phyloP scores from a whole-genome alignment of 2,329 filamentous ascomycete species.

The Alternaria brassicicola region DNA sequence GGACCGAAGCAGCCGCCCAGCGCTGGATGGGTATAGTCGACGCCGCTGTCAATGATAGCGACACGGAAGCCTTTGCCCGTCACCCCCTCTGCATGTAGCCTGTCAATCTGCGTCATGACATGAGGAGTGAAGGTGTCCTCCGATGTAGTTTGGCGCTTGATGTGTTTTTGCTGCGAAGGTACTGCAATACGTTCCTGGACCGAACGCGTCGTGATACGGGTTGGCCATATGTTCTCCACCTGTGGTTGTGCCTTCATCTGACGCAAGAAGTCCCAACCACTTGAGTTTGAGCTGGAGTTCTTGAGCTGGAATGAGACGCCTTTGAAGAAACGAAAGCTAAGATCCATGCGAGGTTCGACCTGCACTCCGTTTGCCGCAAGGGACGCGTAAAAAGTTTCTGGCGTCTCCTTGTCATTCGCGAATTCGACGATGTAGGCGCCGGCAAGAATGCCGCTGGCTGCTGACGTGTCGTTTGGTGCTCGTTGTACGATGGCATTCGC shows the following conservation, averaged over 20 bases:
- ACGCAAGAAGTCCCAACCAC: neutral
- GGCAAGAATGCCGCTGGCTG: neutral
- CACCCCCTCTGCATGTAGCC: conserved; percentile 52
- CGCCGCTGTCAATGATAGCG: conserved; percentile 52
- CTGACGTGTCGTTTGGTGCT: neutral
- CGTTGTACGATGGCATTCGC: neutral
- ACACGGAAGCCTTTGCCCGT: conserved; percentile 56
- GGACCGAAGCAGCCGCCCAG: conserved; percentile 69
- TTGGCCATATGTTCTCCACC: conserved; percentile 20
- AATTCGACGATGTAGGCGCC: conserved; percentile 29
- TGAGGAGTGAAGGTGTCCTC: conserved; percentile 31
- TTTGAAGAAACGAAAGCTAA: conserved; percentile 26
- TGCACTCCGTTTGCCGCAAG: conserved; percentile 16
- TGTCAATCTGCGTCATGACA: conserved; percentile 44
- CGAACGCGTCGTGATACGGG: conserved; percentile 12
- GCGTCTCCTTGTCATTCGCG: conserved; percentile 13
- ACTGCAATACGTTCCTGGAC: neutral
- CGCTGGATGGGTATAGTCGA: conserved; percentile 67
- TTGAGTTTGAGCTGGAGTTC: conserved; percentile 9
- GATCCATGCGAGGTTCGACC: conserved; percentile 20
- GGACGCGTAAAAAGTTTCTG: conserved; percentile 18
- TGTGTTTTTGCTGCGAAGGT: conserved; percentile 1
- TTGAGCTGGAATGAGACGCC: conserved; percentile 25
- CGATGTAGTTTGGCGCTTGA: conserved; percentile 14
- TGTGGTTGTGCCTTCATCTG: conserved; percentile 1